Evolutionary conservation across 2,329 filamentous ascomycete genomes (phyloP), one percentile per base, ranked within the genome.

Genomic region (Raffaelea arxii): DNA sequence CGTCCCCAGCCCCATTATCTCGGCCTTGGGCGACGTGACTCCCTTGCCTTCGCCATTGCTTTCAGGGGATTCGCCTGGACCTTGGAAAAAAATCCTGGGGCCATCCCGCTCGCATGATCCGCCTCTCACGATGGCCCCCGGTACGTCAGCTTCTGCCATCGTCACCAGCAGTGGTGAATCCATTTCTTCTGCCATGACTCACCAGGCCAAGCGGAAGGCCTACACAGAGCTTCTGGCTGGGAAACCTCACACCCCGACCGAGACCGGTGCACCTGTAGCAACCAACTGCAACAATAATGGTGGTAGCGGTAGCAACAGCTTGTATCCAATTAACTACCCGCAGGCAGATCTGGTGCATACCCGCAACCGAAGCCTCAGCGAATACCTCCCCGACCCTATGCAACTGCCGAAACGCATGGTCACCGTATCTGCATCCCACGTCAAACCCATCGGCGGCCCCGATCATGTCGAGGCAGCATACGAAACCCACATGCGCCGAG

Each of bases 321-420:
- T n/a, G n/a, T n/a, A n/a, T n/a, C n/a, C n/a, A n/a, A n/a, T n/a
- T n/a, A n/a, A n/a, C n/a, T n/a, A n/a, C n/a, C 27, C 27, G 10
- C 27, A 9, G 10, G 16, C 9, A 16, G 19, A 58, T 25, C 46
- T 62, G 55, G 37, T 54, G 14, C 85, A 87, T 61, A 69, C 70
- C 12, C 77, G 86, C 49, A 89, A 92, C 61, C 77, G 90, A 56
- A 96, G 90, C 63, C 69, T 92, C 23, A 95, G 89, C 67, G 90
- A 96, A 53, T 95, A 94, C 62, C 74, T 80, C 0, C 88, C 89
- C 2, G 85, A 92, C 46, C 68, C 77, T 5, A 69, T 83, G 53
- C 72, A 80, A 38, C 75, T 84, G 43, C 74, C 82, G 1, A 85
- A 80, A 58, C 78, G 88, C 38, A 82, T 87, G 52, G 75, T 86